Conservation (phyloP, 2,329 filamentous ascomycete genomes). For the Polytolypa hystricis region DNA sequence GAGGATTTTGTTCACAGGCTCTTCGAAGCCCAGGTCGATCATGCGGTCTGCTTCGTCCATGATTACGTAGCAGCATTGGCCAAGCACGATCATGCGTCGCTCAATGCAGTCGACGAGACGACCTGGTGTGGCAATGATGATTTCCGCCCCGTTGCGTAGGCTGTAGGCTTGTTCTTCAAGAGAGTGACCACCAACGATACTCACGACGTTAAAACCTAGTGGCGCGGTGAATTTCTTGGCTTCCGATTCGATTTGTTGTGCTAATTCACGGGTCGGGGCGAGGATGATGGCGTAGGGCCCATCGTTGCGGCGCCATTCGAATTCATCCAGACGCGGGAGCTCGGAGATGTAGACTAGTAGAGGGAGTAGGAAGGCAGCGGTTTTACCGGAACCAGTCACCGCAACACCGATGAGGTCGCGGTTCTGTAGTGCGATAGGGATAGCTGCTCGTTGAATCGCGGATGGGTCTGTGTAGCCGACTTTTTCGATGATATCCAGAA, state of each 20-base stretch:
- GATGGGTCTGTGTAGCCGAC: conserved; percentile 90
- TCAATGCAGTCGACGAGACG: conserved; percentile 96
- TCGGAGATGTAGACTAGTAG: conserved; percentile 90
- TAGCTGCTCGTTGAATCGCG: conserved; percentile 84
- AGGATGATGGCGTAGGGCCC: conserved; percentile 96
- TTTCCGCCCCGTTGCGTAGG: conserved; percentile 84
- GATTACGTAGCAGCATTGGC: conserved; percentile 96
- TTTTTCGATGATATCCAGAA: conserved; percentile 70
- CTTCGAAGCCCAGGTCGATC: conserved; percentile 97
- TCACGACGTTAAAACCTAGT: conserved; percentile 87
- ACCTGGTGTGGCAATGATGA: conserved; percentile 96
- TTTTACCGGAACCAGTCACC: conserved; percentile 97
- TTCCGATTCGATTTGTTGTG: conserved; percentile 93
- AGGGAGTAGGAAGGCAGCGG: conserved; percentile 84
- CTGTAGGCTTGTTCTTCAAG: conserved; percentile 89
- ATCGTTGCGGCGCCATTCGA: conserved; percentile 77
- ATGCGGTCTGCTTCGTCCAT: conserved; percentile 99
- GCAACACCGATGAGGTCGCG: conserved; percentile 97
- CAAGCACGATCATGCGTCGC: conserved; percentile 75
- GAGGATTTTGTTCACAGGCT: conserved; percentile 93
- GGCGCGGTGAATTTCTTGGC: conserved; percentile 84
- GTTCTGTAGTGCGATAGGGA: conserved; percentile 84
- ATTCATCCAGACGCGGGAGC: conserved; percentile 70
- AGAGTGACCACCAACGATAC: conserved; percentile 93
- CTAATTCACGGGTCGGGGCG: conserved; percentile 90